A percentile compares a stretch with the other conserved stretches of the same genome.
Evolutionary conservation across 2,329 filamentous ascomycete genomes (phyloP).

Genomic region (Emericellopsis atlantica): DNA sequence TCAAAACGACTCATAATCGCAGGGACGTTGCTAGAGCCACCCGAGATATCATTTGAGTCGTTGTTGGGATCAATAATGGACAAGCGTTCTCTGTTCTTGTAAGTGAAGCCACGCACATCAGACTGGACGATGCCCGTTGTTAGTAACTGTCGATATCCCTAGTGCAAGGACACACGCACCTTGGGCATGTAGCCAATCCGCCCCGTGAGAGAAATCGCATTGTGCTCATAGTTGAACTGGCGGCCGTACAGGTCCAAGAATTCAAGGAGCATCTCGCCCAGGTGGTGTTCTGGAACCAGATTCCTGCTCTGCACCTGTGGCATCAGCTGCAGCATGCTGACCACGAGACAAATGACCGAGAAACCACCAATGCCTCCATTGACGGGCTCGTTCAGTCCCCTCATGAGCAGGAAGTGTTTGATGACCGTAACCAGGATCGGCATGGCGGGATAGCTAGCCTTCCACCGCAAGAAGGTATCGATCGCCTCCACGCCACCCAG

Average conservation of each 20-base stretch:
- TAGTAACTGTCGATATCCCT: background rate
- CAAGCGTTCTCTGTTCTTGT: conserved; percentile 54
- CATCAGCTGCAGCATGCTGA: conserved; percentile 74
- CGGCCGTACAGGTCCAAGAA: conserved; percentile 88
- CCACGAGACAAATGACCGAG: conserved; percentile 84
- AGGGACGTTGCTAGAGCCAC: conserved; percentile 61
- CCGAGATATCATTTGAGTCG: conserved; percentile 74
- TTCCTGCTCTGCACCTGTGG: conserved; percentile 53
- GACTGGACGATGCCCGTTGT: conserved; percentile 16
- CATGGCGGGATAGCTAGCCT: conserved; percentile 68
- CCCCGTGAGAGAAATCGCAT: conserved; percentile 65
- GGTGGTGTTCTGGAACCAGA: conserved; percentile 49
- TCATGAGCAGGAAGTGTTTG: conserved; percentile 87
- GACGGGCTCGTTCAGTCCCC: conserved; percentile 81
- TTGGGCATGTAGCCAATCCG: conserved; percentile 63
- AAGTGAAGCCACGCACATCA: conserved; percentile 30
- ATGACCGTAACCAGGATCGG: conserved; percentile 74
- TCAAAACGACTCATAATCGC: conserved; percentile 60
- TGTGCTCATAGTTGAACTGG: conserved; percentile 55
- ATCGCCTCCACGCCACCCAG: conserved; percentile 68
- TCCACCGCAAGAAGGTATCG: conserved; percentile 72
- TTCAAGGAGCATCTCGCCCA: conserved; percentile 71
- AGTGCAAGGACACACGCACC: conserved; percentile 30
- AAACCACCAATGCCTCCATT: conserved; percentile 89
- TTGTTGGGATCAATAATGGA: conserved; percentile 91